Evolutionary conservation across 73 alveolate genomes (phyloP), one percentile per base, ranked within the genome.

Genomic region (Blepharisma stoltei): DNA sequence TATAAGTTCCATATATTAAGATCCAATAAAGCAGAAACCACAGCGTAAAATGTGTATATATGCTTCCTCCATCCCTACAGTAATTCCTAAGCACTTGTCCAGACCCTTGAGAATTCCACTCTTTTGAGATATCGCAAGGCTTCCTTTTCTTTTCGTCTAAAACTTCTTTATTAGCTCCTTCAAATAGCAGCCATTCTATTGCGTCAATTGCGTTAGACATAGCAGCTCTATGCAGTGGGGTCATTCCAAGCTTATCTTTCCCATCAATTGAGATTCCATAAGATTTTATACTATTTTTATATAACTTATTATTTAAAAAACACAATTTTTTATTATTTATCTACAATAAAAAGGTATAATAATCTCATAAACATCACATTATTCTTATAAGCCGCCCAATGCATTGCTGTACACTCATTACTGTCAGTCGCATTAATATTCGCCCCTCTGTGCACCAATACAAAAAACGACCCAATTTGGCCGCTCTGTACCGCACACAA

Each of bases 171-270:
- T n/a, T 14, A 25, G 46, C 73, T 20, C 73, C 73, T 18, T 60
- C 37, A n/a, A 18, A 9, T 1, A 60, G 73, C 5, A 60, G 23
- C 2, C 11, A 18, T 25, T 60, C 48, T 60, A 60, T 14, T 14
- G 76, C 41, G 21, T 69, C 65, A n/a, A 44, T 7, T 9, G 75
- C 9, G 4, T 69, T 46, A 2, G 27, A 14, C 27, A 9, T 7
- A 69, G 76, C 71, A 44, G 79, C 79, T 44, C 21, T 69, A 69
- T 69, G 79, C 5, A 69, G 5, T 37, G 79, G 60, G 0, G 79
- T 69, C 21, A 37, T 9, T 4, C 79, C 79, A 18, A 38, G 60
- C n/a, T 2, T 18, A 46, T 69, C 45, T 43, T 23, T 69, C 3
- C 5, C 1, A 1, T 44, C 65, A 7, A 46, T n/a, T n/a, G 27